Conservation (phyloP, 1,284 basidiomycete species). For the Naganishia sp. region DNA sequence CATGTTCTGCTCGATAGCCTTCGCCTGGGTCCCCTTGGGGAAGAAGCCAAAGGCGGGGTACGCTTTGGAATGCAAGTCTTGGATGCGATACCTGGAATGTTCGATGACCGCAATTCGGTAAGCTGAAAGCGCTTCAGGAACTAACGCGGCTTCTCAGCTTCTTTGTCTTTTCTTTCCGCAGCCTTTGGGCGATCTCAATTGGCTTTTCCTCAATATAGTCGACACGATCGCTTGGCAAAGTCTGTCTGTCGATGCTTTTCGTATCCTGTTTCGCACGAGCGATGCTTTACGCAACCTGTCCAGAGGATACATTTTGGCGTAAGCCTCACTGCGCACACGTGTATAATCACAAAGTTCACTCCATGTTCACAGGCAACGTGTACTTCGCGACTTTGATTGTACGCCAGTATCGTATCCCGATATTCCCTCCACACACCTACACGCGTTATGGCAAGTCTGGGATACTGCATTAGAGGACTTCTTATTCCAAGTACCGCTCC, state of each 20-base stretch:
- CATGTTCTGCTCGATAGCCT: constrained; percentile 26
- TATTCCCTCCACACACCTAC: constrained; percentile 32
- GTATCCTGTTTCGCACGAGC: constrained; percentile 30
- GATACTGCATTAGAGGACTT: constrained; percentile 33
- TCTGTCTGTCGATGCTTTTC: constrained; percentile 21
- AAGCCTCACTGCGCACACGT: neutral
- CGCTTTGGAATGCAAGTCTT: neutral
- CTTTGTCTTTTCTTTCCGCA: neutral
- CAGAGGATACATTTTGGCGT: constrained; percentile 34
- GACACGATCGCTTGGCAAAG: constrained; percentile 34
- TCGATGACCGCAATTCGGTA: constrained; percentile 28
- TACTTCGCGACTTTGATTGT: constrained; percentile 31
- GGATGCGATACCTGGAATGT: constrained; percentile 27
- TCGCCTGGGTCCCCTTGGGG: neutral
- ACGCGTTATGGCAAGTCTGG: constrained; percentile 34
- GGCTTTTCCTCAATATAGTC: constrained; percentile 29
- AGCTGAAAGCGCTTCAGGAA: neutral
- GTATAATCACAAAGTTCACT: neutral
- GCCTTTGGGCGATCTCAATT: constrained; percentile 34
- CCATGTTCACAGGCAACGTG: constrained; percentile 23
- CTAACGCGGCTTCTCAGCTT: neutral
- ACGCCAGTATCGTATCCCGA: constrained; percentile 31
- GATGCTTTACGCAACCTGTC: constrained; percentile 22
- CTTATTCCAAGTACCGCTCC: constrained; percentile 26
- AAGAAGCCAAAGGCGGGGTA: neutral